phyloP scores from a whole-genome alignment of 441 rosid species.

The Melastoma candidum region DNA sequence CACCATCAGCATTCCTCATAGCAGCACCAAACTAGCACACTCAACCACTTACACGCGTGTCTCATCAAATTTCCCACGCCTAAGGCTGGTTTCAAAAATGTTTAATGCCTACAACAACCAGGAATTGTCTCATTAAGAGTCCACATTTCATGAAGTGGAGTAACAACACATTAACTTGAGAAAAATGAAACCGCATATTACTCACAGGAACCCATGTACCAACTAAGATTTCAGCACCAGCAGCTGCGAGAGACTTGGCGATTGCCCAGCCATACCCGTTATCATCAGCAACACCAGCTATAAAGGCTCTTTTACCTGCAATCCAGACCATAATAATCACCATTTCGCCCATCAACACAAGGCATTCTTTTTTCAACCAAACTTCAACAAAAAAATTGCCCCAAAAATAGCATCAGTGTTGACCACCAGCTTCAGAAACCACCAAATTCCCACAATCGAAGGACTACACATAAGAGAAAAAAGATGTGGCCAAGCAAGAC shows the following conservation, averaged over 20 bases:
- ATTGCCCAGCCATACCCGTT: slow-evolving; percentile 9
- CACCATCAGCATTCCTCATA: background rate
- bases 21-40: background rate
- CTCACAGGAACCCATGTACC: slow-evolving; percentile 11
- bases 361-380: background rate
- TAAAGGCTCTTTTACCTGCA: slow-evolving; percentile 12
- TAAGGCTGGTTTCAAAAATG: slow-evolving; percentile 11
- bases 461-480: background rate
- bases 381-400: background rate
- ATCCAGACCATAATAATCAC: background rate
- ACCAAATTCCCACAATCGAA: background rate
- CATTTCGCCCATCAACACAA: background rate
- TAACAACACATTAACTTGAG: background rate
- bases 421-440: background rate
- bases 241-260: slow-evolving; percentile 11
- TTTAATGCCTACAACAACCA: slow-evolving; percentile 9
- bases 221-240: slow-evolving; percentile 9
- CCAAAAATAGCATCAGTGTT: too few relatives aligned
- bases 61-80: slow-evolving; percentile 14
- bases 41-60: slow-evolving; percentile 49
- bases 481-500: background rate
- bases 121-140: background rate
- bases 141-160: background rate
- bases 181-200: background rate
- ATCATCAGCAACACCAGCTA: slow-evolving; percentile 12